phyloP scores from a whole-genome alignment of 2,329 filamentous ascomycete species.

The Botrytis squamosa region DNA sequence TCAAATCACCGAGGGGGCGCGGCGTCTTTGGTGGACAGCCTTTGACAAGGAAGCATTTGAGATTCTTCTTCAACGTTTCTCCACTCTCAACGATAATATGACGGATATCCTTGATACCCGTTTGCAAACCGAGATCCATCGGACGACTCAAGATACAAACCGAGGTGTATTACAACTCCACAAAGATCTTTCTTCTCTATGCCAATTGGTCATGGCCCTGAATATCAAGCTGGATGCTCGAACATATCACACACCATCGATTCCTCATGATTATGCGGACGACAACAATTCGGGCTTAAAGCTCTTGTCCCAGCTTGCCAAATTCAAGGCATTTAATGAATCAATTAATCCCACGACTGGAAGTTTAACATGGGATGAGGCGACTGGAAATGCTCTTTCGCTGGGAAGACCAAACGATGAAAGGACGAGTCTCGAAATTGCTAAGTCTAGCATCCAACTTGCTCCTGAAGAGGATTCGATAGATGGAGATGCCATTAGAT shows the following conservation, averaged over 20 bases:
- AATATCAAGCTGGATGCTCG: conserved; percentile 45
- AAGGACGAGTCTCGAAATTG: conserved; percentile 23
- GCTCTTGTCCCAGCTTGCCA: conserved; percentile 47
- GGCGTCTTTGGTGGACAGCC: conserved; percentile 45
- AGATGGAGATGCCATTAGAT: conserved; percentile 33
- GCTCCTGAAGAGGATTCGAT: conserved; percentile 1
- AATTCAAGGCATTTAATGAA: conserved; percentile 53
- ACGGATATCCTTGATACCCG: conserved; percentile 49
- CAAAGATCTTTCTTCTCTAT: conserved; percentile 47
- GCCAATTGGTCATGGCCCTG: conserved; percentile 47
- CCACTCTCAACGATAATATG: conserved; percentile 49
- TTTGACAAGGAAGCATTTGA: conserved; percentile 50
- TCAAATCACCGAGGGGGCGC: conserved; percentile 29
- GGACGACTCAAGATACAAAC: conserved; percentile 50
- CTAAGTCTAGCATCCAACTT: conserved; percentile 24
- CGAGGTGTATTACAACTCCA: conserved; percentile 48
- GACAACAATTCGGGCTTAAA: conserved; percentile 43
- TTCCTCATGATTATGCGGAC: conserved; percentile 32
- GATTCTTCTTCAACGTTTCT: conserved; percentile 45
- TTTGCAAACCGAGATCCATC: conserved; percentile 48
- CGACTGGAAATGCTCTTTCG: conserved; percentile 43
- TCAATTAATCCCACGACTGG: conserved; percentile 43
- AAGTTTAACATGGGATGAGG: conserved; percentile 40
- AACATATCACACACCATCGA: conserved; percentile 20
- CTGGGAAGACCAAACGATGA: conserved; percentile 37